These are phyloP conservation scores for Hyaloperonospora brassicae DNA, from an alignment of 352 stramenopile species.

Conservation along the genomic window DNA sequence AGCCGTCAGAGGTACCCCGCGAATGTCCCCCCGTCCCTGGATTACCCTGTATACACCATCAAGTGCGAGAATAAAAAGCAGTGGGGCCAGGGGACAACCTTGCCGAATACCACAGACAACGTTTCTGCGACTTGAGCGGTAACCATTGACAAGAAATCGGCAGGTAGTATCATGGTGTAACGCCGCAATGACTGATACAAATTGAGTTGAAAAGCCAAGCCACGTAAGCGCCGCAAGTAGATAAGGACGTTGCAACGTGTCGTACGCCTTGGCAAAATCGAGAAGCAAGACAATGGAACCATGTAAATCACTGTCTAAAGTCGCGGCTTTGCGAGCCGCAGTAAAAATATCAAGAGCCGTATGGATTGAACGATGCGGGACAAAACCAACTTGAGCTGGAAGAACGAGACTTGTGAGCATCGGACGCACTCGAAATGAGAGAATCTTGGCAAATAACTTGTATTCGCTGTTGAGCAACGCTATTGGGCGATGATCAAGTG, in stretches of 20 bases:
- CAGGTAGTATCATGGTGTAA: not conserved
- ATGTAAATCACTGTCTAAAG: too few relatives aligned
- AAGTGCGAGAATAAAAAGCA: too few relatives aligned
- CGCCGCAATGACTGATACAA: not conserved
- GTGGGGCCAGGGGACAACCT: too few relatives aligned
- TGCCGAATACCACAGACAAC: too few relatives aligned
- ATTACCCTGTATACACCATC: not conserved
- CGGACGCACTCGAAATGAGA: not conserved
- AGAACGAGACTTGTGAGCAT: not conserved
- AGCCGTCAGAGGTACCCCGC: not conserved
- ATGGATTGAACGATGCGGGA: not conserved
- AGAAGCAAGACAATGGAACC: not conserved
- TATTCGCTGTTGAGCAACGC: not conserved
- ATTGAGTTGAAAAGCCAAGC: too few relatives aligned
- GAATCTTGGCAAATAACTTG: not conserved
- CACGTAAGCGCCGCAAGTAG: too few relatives aligned
- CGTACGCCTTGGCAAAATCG: not conserved
- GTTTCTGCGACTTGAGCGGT: too few relatives aligned
- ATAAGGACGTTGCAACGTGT: not conserved
- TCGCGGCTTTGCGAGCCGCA: not conserved
- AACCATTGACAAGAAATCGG: too few relatives aligned
- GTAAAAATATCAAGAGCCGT: slow-evolving; percentile 1
- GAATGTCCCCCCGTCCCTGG: not conserved
- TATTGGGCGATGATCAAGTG: too few relatives aligned
- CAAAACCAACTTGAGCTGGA: not conserved